phyloP scores from a whole-genome alignment of 805 yeast species.

The Kodamaea hsintzibuensis region DNA sequence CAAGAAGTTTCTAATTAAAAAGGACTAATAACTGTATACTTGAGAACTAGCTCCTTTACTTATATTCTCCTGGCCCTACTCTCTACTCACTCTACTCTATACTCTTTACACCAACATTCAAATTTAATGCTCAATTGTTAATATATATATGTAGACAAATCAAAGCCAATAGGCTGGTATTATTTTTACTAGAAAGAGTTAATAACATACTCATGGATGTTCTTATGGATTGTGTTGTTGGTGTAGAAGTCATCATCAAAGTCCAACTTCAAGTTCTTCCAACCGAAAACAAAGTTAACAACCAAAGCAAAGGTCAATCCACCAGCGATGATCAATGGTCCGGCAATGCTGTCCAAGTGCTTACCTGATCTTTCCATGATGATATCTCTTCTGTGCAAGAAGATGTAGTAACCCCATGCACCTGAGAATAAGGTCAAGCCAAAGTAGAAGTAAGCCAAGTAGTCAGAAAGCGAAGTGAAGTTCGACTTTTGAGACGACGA shows the following conservation, averaged over 20 bases:
- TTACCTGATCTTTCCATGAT: slow-evolving; percentile 81
- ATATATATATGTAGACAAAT: neutral
- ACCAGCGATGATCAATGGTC: slow-evolving; percentile 78
- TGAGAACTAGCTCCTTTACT: too few relatives aligned
- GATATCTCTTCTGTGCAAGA: slow-evolving; percentile 64
- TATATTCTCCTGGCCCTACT: too few relatives aligned
- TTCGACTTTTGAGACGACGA: slow-evolving; percentile 70
- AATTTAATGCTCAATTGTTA: neutral
- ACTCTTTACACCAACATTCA: neutral
- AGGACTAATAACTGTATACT: too few relatives aligned
- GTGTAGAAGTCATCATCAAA: slow-evolving; percentile 30
- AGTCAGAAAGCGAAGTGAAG: slow-evolving; percentile 61
- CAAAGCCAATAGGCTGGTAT: neutral
- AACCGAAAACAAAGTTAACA: slow-evolving; percentile 72
- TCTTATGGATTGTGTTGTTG: slow-evolving; percentile 34
- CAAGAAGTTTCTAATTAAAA: too few relatives aligned
- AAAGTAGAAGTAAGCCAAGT: slow-evolving; percentile 78
- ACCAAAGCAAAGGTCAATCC: slow-evolving; percentile 67
- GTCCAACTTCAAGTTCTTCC: slow-evolving; percentile 29
- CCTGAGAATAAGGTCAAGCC: slow-evolving; percentile 80
- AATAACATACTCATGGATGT: slow-evolving; percentile 36
- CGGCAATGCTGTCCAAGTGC: slow-evolving; percentile 86
- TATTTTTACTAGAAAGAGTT: slow-evolving; percentile 17
- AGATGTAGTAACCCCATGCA: slow-evolving; percentile 84
- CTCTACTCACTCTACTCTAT: neutral